Base-by-base conservation (phyloP, 2,329 filamentous ascomycete species). In the Stagonosporopsis rhizophila region DNA sequence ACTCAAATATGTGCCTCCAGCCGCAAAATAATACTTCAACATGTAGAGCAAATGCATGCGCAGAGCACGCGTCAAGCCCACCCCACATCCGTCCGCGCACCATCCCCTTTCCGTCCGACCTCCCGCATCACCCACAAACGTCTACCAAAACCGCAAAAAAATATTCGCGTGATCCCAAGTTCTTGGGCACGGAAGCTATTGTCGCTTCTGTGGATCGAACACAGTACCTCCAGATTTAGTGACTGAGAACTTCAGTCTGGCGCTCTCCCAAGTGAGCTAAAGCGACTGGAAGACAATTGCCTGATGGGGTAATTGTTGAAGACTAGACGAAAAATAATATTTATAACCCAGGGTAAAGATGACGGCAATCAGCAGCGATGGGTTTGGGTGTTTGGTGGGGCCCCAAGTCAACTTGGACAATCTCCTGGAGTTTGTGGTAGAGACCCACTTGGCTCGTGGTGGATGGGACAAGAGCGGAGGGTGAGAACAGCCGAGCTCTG, bases 181-280 rank as follows among this genome's bases (percentile, higher is more conserved):
- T 6, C 9, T 14, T 27, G 44, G 44, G 54, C 54, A 52, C 54
- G 44, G 54, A 57, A 57, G 54, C 47, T 52, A 52, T 37, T 57
- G 54, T 57, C 54, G 54, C 53, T 56, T 56, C 53, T 56, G 53
- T 56, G 53, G 53, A 56, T 56, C 53, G 53, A 56, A 56, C 53
- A 52, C 54, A 52, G 54, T 57, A 57, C 54, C 54, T 57, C 54
- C 54, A 57, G 54, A 57, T 57, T 57, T 52, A 52, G 39, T 57
- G 54, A 57, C 54, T 57, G 54, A 56, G 28, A 44, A 57, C 54
- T 57, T 57, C 54, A 57, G 54, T 57, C 54, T 57, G 54, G 54
- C 54, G 54, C 54, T 57, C 54, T 57, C 54, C 54, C 54, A 57
- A 57, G 47, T 57, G 54, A 57, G 54, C 54, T 57, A 57, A 57